Conservation (phyloP, 139 green algal species). For the Closterium sp. region DNA sequence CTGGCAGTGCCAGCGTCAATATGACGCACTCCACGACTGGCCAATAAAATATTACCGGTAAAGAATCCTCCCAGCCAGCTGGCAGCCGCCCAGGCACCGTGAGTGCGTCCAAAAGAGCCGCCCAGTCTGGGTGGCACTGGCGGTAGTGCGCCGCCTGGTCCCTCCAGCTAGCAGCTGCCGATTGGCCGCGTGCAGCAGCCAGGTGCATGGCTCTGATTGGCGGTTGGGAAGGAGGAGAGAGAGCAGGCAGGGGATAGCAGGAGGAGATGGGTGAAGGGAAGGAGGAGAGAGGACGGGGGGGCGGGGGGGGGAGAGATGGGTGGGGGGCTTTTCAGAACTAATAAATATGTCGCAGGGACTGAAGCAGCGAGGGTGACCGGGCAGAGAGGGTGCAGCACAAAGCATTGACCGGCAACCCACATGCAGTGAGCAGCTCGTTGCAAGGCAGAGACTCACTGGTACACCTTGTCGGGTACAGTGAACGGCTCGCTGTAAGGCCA, state of each 20-base stretch:
- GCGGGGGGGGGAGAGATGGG: not conserved
- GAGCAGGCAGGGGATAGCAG: not conserved
- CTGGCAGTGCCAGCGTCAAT: too few species aligned
- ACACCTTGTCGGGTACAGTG: constrained; percentile 82
- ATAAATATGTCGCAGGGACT: too few species aligned
- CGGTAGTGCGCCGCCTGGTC: not conserved
- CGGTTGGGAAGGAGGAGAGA: not conserved
- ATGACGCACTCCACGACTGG: too few species aligned
- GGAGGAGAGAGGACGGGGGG: not conserved
- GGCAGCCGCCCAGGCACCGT: constrained; percentile 60
- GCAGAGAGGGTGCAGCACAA: too few species aligned
- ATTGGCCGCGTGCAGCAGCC: not conserved
- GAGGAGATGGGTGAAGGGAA: not conserved
- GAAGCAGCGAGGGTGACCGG: not conserved
- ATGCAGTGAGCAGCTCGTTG: not conserved
- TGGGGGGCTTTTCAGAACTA: too few species aligned
- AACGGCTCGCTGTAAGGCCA: constrained; percentile 71
- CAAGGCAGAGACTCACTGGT: constrained; percentile 63
- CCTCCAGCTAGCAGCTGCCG: not conserved
- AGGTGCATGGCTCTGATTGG: not conserved
- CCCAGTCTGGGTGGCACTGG: not conserved
- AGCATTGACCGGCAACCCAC: too few species aligned
- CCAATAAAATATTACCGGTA: too few species aligned
- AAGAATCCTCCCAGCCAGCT: constrained; percentile 71
- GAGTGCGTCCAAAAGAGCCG: not conserved